A percentile compares a stretch with the other conserved stretches of the same genome.
These are phyloP conservation scores for Hyphopichia homilentoma DNA, from an alignment of 805 yeast genomes.

Conservation along the genomic window DNA sequence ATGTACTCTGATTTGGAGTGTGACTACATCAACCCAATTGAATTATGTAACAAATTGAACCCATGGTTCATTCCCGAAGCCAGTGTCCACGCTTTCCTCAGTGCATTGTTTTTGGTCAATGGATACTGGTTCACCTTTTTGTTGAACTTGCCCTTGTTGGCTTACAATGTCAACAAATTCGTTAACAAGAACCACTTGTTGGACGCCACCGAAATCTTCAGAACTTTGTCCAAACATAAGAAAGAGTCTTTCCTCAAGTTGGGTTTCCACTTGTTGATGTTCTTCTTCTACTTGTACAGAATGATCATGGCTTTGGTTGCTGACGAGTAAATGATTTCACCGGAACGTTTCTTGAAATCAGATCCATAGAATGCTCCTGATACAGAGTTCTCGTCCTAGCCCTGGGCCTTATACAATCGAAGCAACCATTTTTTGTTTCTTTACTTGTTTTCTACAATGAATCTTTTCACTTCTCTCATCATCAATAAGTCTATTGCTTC, in stretches of 20 bases:
- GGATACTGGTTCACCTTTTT: slow-evolving; percentile 92
- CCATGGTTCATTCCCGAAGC: slow-evolving; percentile 90
- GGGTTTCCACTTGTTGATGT: slow-evolving; percentile 86
- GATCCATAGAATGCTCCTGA: too few relatives aligned
- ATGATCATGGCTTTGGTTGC: slow-evolving; percentile 92
- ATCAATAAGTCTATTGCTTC: too few relatives aligned
- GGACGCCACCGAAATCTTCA: slow-evolving; percentile 96
- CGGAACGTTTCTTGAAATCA: too few relatives aligned
- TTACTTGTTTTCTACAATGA: slow-evolving; percentile 2
- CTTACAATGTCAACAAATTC: slow-evolving; percentile 79
- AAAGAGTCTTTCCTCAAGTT: slow-evolving; percentile 86
- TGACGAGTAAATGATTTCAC: slow-evolving; percentile 44
- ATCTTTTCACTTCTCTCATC: too few relatives aligned
- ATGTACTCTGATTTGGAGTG: slow-evolving; percentile 93
- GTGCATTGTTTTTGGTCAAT: slow-evolving; percentile 68
- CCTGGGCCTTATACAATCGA: too few relatives aligned
- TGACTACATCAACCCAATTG: slow-evolving; percentile 97
- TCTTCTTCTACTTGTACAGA: slow-evolving; percentile 93
- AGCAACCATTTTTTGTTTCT: slow-evolving; percentile 1
- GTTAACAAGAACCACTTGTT: slow-evolving; percentile 76
- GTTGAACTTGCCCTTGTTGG: slow-evolving; percentile 77
- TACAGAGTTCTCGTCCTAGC: too few relatives aligned
- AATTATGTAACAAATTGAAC: slow-evolving; percentile 89
- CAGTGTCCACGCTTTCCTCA: slow-evolving; percentile 67
- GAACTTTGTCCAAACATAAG: slow-evolving; percentile 90